phyloP scores from a whole-genome alignment of 192 early-diverging fungal species.

The Coemansia sp. region DNA sequence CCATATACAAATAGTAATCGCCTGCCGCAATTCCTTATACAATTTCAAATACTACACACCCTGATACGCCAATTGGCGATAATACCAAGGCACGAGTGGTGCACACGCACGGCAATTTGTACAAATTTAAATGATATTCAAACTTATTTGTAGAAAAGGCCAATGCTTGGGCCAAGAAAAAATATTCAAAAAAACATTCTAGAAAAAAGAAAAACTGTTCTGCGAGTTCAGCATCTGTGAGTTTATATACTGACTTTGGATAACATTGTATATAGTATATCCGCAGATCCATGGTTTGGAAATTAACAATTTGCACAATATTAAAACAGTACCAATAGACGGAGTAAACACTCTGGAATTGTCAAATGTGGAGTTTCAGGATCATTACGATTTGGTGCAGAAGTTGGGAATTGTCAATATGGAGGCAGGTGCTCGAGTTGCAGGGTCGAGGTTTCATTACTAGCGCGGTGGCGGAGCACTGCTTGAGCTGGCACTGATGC shows the following conservation, averaged over 20 bases:
- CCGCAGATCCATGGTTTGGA: no score
- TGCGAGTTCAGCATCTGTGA: no score
- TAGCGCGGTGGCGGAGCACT: slow-evolving; percentile 84
- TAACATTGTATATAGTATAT: no score
- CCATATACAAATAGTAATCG: no score
- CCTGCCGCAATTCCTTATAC: no score
- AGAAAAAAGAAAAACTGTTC: no score
- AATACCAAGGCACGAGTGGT: slow-evolving; percentile 65
- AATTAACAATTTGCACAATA: slow-evolving; percentile 16
- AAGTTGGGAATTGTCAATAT: slow-evolving; percentile 76
- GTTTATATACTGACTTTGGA: no score
- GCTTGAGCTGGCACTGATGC: slow-evolving; percentile 82
- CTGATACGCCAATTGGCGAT: slow-evolving; percentile 70
- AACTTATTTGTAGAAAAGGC: no score
- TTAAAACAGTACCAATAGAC: slow-evolving; percentile 23
- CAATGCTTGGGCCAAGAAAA: no score
- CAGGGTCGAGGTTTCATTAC: slow-evolving; percentile 84
- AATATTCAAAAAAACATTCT: no score
- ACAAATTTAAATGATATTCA: no score
- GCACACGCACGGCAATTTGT: slow-evolving; percentile 23
- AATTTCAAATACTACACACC: slow-evolving; percentile 81
- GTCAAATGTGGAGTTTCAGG: slow-evolving; percentile 39
- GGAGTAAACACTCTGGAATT: slow-evolving; percentile 1
- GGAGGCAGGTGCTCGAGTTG: slow-evolving; percentile 73
- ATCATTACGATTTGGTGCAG: slow-evolving; percentile 73